A percentile compares a stretch with the other conserved stretches of the same genome.
phyloP scores from a whole-genome alignment of 176 grass and related monocot species.

The Rhynchospora tenuis region DNA sequence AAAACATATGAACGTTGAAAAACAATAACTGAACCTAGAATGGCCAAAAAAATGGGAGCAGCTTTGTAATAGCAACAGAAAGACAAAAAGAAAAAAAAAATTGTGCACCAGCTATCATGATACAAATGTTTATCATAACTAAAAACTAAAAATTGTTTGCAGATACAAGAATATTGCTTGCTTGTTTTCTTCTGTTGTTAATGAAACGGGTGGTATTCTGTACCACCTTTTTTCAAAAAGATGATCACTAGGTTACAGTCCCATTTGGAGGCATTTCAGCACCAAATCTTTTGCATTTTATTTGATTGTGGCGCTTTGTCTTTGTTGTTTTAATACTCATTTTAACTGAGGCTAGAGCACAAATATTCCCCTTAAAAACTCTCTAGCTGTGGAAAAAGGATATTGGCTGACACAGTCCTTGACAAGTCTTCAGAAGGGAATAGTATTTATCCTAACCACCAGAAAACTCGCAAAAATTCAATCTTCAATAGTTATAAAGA shows the following conservation, averaged over 20 bases:
- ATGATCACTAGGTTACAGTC: background rate
- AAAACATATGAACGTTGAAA: slow-evolving; percentile 22
- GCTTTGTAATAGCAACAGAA: background rate
- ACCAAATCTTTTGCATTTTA: background rate
- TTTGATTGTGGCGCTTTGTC: background rate
- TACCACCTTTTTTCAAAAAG: no score
- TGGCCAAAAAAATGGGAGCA: background rate
- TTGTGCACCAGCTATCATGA: background rate
- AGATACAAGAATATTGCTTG: background rate
- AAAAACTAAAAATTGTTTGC: background rate
- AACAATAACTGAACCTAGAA: background rate
- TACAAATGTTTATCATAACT: background rate
- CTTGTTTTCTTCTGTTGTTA: background rate
- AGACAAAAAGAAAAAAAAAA: background rate
- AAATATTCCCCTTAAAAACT: background rate
- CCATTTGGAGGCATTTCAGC: background rate
- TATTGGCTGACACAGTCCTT: background rate
- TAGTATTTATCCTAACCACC: background rate
- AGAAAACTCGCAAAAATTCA: background rate
- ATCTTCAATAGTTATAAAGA: background rate
- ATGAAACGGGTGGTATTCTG: no score
- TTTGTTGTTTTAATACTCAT: background rate
- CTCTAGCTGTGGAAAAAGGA: background rate
- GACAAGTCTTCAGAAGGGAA: background rate
- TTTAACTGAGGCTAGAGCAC: background rate